Percentiles rank a stretch among this genome's conserved stretches.
These are phyloP conservation scores for Pseudogymnoascus sp. DNA, from an alignment of 2,329 filamentous ascomycete species.

Conservation along the genomic window DNA sequence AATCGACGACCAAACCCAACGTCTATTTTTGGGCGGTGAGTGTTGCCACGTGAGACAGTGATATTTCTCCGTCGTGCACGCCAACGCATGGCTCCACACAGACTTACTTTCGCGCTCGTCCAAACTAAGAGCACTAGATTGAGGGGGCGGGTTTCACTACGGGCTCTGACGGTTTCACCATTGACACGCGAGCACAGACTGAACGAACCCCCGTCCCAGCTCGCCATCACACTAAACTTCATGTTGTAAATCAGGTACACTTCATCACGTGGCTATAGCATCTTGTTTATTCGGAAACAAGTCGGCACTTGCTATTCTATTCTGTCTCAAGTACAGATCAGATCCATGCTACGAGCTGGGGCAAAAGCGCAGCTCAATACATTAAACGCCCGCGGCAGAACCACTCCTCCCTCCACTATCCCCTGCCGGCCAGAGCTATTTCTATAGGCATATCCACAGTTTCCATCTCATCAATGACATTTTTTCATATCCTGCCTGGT, in stretches of 20 bases:
- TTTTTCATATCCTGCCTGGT: constrained; percentile 1
- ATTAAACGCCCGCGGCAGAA: neutral
- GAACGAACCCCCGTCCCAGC: neutral
- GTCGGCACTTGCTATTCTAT: neutral
- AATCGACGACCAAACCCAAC: neutral
- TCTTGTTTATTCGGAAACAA: neutral
- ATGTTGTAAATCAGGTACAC: neutral
- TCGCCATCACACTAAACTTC: neutral
- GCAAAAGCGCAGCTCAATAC: neutral
- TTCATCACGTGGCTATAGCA: neutral
- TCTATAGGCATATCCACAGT: constrained; percentile 5
- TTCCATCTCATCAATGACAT: neutral
- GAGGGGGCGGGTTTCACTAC: neutral
- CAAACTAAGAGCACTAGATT: neutral
- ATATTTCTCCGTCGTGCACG: neutral
- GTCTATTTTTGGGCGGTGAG: neutral
- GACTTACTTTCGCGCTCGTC: neutral
- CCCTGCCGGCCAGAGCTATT: neutral
- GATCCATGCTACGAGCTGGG: constrained; percentile 1
- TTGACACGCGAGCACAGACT: constrained; percentile 1
- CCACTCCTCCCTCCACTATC: neutral
- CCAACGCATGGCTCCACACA: constrained; percentile 2
- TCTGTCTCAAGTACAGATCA: constrained; percentile 8
- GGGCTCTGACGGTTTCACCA: neutral
- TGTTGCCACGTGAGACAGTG: constrained; percentile 1